Percentiles rank a stretch among this genome's conserved stretches.
These are phyloP conservation scores for Petunia hybrid DNA, from an alignment of 305 asterid genomes.

Conservation along the genomic window DNA sequence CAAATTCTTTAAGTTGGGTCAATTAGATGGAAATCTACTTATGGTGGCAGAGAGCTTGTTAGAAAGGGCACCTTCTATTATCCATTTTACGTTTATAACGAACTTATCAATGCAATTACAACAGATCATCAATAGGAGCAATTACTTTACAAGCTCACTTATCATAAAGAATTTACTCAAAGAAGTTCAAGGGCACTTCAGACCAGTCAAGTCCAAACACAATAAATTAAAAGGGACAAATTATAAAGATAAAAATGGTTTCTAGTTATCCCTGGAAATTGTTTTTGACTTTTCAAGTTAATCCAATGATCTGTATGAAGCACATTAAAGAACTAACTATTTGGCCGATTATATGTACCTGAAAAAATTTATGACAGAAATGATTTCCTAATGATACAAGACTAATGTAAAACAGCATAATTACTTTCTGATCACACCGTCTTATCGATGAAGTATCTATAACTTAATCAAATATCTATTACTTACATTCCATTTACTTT, in stretches of 20 bases:
- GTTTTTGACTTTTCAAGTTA: not conserved
- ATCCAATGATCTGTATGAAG: not conserved
- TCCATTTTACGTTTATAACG: not conserved
- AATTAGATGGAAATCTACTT: not conserved
- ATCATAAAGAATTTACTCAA: not conserved
- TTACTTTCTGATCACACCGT: not conserved
- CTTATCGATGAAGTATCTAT: not conserved
- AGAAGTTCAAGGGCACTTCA: not conserved
- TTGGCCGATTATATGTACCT: not conserved
- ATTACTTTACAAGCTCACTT: conserved; percentile 1
- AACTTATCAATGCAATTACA: not conserved
- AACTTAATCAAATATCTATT: not conserved
- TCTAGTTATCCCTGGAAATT: not conserved
- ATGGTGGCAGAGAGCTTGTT: not conserved
- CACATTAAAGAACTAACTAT: not conserved
- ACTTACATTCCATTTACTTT: not conserved
- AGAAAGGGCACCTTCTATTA: not conserved
- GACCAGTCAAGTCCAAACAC: not conserved
- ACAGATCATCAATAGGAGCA: conserved; percentile 4
- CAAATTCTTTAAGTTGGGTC: conserved; percentile 7
- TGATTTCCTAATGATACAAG: not conserved
- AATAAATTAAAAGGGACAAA: not conserved
- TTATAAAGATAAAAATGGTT: not conserved
- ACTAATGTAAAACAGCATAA: not conserved
- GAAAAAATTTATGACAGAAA: not conserved